These are phyloP conservation scores for Stagonosporopsis rhizophila DNA, from an alignment of 2,329 filamentous ascomycete species.

Conservation along the genomic window DNA sequence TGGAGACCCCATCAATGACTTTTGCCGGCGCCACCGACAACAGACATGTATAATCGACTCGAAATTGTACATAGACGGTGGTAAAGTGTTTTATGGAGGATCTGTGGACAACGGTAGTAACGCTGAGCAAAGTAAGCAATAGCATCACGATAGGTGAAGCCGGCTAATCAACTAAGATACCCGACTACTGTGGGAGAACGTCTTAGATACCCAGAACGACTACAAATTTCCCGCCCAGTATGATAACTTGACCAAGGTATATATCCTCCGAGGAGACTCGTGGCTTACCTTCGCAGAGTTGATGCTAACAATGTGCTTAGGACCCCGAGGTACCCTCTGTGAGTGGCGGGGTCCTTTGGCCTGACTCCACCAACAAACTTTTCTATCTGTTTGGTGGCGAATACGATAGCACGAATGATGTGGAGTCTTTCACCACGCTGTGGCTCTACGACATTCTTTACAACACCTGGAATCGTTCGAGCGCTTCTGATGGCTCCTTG, in stretches of 20 bases:
- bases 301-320: slow-evolving; percentile 32
- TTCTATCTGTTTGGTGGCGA: slow-evolving; percentile 68
- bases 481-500: slow-evolving; percentile 30
- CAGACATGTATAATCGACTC: slow-evolving; percentile 65
- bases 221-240: slow-evolving; percentile 21
- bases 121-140: slow-evolving; percentile 61
- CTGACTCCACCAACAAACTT: slow-evolving; percentile 65
- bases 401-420: slow-evolving; percentile 44
- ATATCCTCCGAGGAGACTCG: neutral
- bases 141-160: neutral
- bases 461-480: slow-evolving; percentile 60
- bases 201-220: slow-evolving; percentile 40
- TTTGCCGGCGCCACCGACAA: slow-evolving; percentile 52
- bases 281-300: neutral
- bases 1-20: slow-evolving; percentile 24
- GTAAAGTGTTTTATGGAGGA: slow-evolving; percentile 58
- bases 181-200: slow-evolving; percentile 62
- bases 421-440: slow-evolving; percentile 49
- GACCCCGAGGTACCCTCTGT: slow-evolving; percentile 60
- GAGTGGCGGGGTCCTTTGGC: slow-evolving; percentile 59
- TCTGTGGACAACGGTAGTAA: slow-evolving; percentile 53
- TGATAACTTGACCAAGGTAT: slow-evolving; percentile 22
- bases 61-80: slow-evolving; percentile 65
- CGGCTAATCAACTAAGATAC: slow-evolving; percentile 50
- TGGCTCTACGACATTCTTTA: slow-evolving; percentile 64